These are phyloP conservation scores for Sporothrix pallida DNA, from an alignment of 2,329 filamentous ascomycete species.

Conservation along the genomic window DNA sequence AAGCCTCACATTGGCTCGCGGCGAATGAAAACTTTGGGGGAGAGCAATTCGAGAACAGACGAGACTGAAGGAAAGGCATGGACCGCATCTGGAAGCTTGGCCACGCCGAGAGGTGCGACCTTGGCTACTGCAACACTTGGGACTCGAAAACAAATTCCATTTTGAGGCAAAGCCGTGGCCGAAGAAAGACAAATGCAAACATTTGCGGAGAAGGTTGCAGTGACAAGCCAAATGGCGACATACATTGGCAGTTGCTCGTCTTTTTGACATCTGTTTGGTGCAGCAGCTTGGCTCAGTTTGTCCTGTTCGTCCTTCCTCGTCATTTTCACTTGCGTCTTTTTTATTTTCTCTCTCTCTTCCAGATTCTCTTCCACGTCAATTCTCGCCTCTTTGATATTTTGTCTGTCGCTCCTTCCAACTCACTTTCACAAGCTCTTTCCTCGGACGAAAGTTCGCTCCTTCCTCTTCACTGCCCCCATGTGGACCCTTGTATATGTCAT, in stretches of 20 bases:
- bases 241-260: conserved; percentile 27
- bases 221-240: conserved; percentile 4
- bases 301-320: not conserved
- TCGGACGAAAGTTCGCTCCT: not conserved
- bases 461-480: not conserved
- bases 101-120: not conserved
- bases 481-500: conserved; percentile 7
- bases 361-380: not conserved
- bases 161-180: not conserved
- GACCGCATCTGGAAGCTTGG: conserved; percentile 4
- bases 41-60: not conserved
- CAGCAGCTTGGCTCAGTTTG: not conserved
- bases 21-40: not conserved
- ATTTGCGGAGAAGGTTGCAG: not conserved
- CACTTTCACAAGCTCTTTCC: conserved; percentile 7
- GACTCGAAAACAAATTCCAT: not conserved
- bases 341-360: not conserved
- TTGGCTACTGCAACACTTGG: not conserved
- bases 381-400: too few relatives aligned
- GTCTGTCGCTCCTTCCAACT: not conserved
- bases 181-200: not conserved
- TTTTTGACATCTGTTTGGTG: not conserved
- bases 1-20: too few relatives aligned
- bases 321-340: not conserved
- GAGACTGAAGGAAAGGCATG: not conserved